These are phyloP conservation scores for Geoglossum glabrum DNA, from an alignment of 495 filamentous ascomycete genomes.

Conservation along the genomic window DNA sequence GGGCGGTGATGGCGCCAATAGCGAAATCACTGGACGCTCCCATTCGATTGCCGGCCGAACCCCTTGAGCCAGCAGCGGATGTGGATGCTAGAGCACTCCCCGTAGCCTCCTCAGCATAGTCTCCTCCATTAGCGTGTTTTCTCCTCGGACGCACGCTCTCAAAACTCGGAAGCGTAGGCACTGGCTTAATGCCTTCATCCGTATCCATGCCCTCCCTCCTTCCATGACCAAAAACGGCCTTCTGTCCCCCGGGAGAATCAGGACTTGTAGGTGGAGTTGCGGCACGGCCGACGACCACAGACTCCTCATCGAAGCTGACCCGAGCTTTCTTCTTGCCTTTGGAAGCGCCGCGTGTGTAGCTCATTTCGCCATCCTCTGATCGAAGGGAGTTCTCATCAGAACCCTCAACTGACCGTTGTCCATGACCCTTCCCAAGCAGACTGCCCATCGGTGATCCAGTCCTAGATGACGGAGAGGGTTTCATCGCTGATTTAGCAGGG, in stretches of 20 bases:
- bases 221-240: conserved; percentile 28
- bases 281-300: conserved; percentile 38
- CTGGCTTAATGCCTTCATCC: conserved; percentile 5
- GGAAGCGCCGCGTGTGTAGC: conserved; percentile 13
- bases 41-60: conserved; percentile 8
- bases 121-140: background rate
- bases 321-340: conserved; percentile 47
- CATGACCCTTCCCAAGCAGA: conserved; percentile 5
- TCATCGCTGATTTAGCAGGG: conserved; percentile 72
- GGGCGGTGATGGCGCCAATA: conserved; percentile 36
- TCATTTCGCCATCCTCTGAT: conserved; percentile 33
- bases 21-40: conserved; percentile 44
- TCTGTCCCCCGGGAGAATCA: conserved; percentile 22
- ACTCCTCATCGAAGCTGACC: conserved; percentile 73
- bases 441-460: conserved; percentile 24
- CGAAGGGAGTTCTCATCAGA: conserved; percentile 37
- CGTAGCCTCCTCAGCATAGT: conserved; percentile 18
- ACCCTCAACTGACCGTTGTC: conserved; percentile 32
- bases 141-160: background rate
- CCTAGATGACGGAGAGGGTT: conserved; percentile 32
- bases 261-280: conserved; percentile 29
- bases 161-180: conserved; percentile 5
- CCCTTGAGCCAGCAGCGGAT: conserved; percentile 8
- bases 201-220: conserved; percentile 1
- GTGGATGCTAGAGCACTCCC: conserved; percentile 17